Base-by-base conservation (phyloP, 1,284 basidiomycete species). In the Ganoderma sinense region DNA sequence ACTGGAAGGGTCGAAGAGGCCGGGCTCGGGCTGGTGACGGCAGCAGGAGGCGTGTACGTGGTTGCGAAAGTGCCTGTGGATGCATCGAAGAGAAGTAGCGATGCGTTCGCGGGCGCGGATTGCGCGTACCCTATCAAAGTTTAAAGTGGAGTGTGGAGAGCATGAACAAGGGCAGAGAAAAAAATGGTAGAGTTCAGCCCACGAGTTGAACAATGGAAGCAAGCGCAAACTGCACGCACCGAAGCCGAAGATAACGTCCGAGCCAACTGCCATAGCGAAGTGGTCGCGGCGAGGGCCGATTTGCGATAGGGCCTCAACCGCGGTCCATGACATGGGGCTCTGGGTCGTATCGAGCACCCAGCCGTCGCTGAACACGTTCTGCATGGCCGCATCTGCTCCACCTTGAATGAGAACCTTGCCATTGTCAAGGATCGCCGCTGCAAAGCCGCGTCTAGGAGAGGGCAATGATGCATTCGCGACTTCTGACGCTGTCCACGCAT, bases 341-440 rank as follows among this genome's bases (percentile, higher is more conserved):
- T 84, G 81, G 5, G 84, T 82, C 0, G 88, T 86, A 74, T 95
- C 89, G 58, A 96, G 82, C 58, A 93, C 82, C 92, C 93, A 96
- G 2, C 91, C 92, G 77, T 96, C 95, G 58, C 81, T 84, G 67
- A 87, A 88, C 16, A 86, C 88, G 1, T 77, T 83, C 73, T 89
- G 85, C 64, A 92, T 82, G 39, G 74, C 78, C 7, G 85, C 85
- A 77, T 92, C 89, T n/a, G 88, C 86, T 14, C 95, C 95, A 26
- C 95, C 95, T 45, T 95, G 92, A 14, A 96, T 88, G 65, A 95
- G 81, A 36, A 95, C 82, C 67, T 85, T 86, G 33, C 84, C 87
- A 59, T 85, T 84, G 45, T 85, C 81, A 26, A 91, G 83, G 16
- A 88, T 77, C 0, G 85, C 85, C 1, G 89, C 84, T 0, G 89